These are phyloP conservation scores for Noccaea bulbosa DNA, from an alignment of 345 rosid species.

Conservation along the genomic window DNA sequence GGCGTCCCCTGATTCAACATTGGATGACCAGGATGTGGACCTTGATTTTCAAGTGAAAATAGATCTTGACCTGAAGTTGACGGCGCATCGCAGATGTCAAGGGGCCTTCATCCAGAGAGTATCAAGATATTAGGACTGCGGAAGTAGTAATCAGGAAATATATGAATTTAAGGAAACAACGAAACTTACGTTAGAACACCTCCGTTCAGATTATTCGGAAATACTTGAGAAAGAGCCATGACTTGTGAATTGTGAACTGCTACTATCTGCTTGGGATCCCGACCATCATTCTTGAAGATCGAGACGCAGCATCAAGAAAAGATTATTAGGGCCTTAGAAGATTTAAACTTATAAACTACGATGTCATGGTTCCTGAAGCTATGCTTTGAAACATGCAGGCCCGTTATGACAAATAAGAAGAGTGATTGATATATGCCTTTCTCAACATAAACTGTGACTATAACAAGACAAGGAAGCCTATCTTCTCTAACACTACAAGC, in stretches of 20 bases:
- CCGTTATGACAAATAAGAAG: constrained; percentile 5
- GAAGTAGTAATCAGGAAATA: constrained; percentile 14
- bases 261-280: constrained; percentile 71
- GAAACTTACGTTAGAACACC: constrained; percentile 70
- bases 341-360: constrained; percentile 24
- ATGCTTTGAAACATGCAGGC: constrained; percentile 14
- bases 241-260: constrained; percentile 79
- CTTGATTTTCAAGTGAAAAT: constrained; percentile 63
- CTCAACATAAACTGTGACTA: constrained; percentile 14
- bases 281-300: constrained; percentile 69
- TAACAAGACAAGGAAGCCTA: constrained; percentile 21
- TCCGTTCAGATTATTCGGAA: constrained; percentile 83
- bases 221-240: constrained; percentile 82
- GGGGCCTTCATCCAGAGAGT: constrained; percentile 76
- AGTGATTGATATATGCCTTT: constrained; percentile 12
- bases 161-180: constrained; percentile 19
- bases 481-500: constrained; percentile 20
- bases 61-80: constrained; percentile 65
- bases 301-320: constrained; percentile 33
- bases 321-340: constrained; percentile 28
- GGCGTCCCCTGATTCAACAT: constrained; percentile 75
- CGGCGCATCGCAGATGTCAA: constrained; percentile 78
- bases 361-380: constrained; percentile 24
- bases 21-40: constrained; percentile 62
- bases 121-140: constrained; percentile 32